Base-by-base conservation (phyloP, 441 rosid species). In the Erysimum cheiri region DNA sequence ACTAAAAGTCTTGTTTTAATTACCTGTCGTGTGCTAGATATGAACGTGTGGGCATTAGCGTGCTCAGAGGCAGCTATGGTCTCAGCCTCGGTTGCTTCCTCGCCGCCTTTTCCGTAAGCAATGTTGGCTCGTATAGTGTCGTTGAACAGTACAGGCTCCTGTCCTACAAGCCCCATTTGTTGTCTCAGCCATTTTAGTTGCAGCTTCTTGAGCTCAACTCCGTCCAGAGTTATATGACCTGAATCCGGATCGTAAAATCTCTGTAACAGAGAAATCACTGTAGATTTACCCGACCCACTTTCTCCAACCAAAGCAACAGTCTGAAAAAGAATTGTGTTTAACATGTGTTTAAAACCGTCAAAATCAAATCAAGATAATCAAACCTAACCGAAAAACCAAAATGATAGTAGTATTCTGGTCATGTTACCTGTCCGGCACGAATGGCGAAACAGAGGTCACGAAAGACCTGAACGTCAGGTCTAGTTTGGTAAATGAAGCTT, bases 221-320 rank as follows among this genome's bases (percentile, higher is more conserved):
- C 88, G 29, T 84, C 85, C 1, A 84, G 54, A 24, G 77, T 72
- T 57, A 84, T 80, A 31, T 17, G 54, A 64, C 88, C 88, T 3
- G 86, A 79, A 55, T 79, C 73, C 4, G 81, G 83, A 43, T 80
- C 81, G 35, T 84, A 84, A 74, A 84, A 82, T 52, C 88, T 82
- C 48, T 74, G 83, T 75, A 82, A 13, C 69, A 84, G 29, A 14
- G 83, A 76, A 36, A 84, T 78, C 26, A 84, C 76, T 0, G 85
- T 82, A 1, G 85, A 82, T 72, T 84, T 84, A 22, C 85, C 88
- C 0, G 84, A 69, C 12, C 88, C 86, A 28, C 85, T 84, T 75
- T 82, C 88, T 56, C 86, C 88, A 6, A 84, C 86, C 57, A 84
- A 41, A 15, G 86, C 88, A 64, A 82, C 80, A 3, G 80, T 84